These are phyloP conservation scores for Aureobasidium vineae DNA, from an alignment of 2,329 filamentous ascomycete species.

Conservation along the genomic window DNA sequence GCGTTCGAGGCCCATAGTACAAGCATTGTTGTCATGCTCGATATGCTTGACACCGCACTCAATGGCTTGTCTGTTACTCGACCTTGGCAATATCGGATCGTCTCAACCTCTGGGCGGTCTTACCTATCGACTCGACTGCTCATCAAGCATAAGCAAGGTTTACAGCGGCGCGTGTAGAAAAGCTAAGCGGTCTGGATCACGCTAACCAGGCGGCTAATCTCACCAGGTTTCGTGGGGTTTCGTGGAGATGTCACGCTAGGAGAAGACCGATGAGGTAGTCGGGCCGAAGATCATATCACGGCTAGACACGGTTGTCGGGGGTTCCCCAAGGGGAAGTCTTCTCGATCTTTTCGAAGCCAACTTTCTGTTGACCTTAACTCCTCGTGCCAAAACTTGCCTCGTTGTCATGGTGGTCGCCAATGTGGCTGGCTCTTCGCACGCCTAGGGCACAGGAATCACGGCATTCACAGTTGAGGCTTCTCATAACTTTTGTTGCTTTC, in stretches of 20 bases:
- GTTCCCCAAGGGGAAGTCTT: conserved; percentile 16
- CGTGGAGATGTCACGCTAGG: conserved; percentile 18
- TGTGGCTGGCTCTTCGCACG: conserved; percentile 6
- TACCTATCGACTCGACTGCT: not conserved
- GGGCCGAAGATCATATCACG: conserved; percentile 13
- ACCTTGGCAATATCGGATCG: conserved; percentile 7
- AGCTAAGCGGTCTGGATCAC: conserved; percentile 15
- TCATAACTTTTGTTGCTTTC: not conserved
- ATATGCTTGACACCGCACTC: not conserved
- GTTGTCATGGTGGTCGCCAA: not conserved
- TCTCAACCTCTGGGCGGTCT: conserved; percentile 7
- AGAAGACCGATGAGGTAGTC: conserved; percentile 17
- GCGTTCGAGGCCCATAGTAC: not conserved
- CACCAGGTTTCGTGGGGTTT: conserved; percentile 9
- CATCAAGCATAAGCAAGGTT: conserved; percentile 7
- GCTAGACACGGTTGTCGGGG: not conserved
- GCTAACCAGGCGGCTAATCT: conserved; percentile 18
- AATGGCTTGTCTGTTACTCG: not conserved
- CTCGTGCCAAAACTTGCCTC: conserved; percentile 3
- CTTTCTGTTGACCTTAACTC: not conserved
- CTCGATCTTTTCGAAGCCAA: conserved; percentile 18
- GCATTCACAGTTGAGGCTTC: conserved; percentile 1
- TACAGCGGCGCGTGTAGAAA: not conserved
- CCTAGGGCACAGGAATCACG: not conserved
- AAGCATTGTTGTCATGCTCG: conserved; percentile 1